These are phyloP conservation scores for Amylostereum areolatum DNA, from an alignment of 1,284 basidiomycete genomes.

Conservation along the genomic window DNA sequence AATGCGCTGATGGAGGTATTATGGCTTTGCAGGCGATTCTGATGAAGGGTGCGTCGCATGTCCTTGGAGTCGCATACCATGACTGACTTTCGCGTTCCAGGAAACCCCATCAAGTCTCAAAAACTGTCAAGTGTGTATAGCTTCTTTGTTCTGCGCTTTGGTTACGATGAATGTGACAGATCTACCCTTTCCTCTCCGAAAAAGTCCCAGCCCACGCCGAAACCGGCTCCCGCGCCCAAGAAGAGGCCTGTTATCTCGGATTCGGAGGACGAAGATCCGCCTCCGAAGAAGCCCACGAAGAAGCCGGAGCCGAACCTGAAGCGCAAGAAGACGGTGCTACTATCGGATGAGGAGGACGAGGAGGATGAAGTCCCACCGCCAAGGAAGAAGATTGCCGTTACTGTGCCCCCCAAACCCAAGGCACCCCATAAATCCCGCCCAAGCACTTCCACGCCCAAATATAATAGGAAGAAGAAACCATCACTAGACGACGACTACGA, in stretches of 20 bases:
- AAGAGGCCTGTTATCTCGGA: background rate
- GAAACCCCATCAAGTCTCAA: constrained; percentile 3
- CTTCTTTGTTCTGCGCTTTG: background rate
- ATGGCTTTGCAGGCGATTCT: background rate
- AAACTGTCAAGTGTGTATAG: background rate
- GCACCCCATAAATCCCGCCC: constrained; percentile 13
- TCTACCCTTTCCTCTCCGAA: background rate
- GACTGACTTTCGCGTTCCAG: background rate
- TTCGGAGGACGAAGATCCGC: background rate
- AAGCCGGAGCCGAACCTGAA: constrained; percentile 16
- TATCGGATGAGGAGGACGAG: constrained; percentile 25
- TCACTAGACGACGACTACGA: constrained; percentile 13
- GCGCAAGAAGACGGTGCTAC: constrained; percentile 24
- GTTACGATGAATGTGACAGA: background rate
- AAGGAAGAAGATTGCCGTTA: constrained; percentile 35
- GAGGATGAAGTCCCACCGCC: constrained; percentile 22
- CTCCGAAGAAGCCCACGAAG: constrained; percentile 3
- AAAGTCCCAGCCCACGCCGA: background rate
- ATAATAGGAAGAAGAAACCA: constrained; percentile 13
- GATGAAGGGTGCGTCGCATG: background rate
- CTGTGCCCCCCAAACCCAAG: constrained; percentile 21
- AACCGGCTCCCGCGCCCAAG: background rate
- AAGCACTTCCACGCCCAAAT: constrained; percentile 5
- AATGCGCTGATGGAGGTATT: background rate
- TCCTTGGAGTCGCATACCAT: background rate